Conservation (phyloP, 2,329 filamentous ascomycete species). For the Fusarium bulbicola region DNA sequence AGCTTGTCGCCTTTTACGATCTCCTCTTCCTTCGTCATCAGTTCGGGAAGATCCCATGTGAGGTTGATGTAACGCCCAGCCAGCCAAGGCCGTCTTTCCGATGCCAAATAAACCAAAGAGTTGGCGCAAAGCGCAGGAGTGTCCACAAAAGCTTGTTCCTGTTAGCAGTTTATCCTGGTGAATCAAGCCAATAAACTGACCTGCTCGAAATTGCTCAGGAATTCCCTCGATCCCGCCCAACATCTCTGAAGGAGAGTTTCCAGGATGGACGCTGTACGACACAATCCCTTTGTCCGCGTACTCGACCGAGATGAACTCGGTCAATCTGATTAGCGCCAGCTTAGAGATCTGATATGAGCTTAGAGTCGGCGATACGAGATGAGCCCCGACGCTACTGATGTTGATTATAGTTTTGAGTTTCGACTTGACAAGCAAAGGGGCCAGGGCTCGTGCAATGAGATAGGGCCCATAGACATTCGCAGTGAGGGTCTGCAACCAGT, state of each 20-base stretch:
- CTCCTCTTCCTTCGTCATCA: constrained; percentile 14
- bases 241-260: constrained; percentile 21
- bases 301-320: constrained; percentile 21
- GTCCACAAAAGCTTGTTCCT: constrained; percentile 11
- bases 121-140: constrained; percentile 19
- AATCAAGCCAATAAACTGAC: too few species aligned
- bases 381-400: constrained; percentile 10
- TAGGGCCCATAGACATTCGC: constrained; percentile 11
- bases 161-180: too few species aligned
- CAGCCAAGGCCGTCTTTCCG: constrained; percentile 6
- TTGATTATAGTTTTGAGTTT: constrained; percentile 6
- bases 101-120: constrained; percentile 22
- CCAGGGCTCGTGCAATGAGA: neutral
- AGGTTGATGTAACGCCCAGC: constrained; percentile 26
- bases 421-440: neutral
- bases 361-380: constrained; percentile 10
- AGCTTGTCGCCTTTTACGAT: constrained; percentile 7
- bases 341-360: constrained; percentile 30
- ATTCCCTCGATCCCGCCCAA: constrained; percentile 4
- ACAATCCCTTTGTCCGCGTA: neutral
- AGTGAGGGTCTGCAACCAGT: constrained; percentile 2
- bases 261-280: constrained; percentile 16
- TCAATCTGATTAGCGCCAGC: constrained; percentile 22
- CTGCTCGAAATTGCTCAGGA: neutral
- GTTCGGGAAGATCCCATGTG: constrained; percentile 29